Conservation (phyloP, 139 green algal species). For the Coelastrella sp. region DNA sequence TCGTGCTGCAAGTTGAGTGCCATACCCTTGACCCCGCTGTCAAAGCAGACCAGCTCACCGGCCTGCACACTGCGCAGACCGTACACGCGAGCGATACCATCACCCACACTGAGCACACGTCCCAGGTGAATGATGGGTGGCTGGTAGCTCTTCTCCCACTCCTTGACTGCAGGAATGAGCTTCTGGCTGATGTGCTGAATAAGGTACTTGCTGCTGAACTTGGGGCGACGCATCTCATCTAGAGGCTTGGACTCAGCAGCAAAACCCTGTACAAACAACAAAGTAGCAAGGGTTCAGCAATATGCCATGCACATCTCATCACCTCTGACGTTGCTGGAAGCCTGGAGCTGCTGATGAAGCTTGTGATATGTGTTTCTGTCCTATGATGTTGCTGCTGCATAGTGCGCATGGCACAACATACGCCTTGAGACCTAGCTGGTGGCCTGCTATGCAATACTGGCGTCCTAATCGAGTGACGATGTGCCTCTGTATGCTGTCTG, state of each 20-base stretch:
- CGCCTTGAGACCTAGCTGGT: too few relatives aligned
- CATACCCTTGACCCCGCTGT: conserved; percentile 89
- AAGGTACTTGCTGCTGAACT: conserved; percentile 79
- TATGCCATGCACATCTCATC: background rate
- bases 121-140: conserved; percentile 81
- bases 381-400: too few relatives aligned
- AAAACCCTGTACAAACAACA: conserved; percentile 25
- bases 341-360: too few relatives aligned
- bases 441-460: too few relatives aligned
- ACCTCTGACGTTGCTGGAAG: background rate
- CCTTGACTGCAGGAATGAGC: conserved; percentile 69
- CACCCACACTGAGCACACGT: conserved; percentile 90
- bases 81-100: conserved; percentile 90
- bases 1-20: conserved; percentile 94
- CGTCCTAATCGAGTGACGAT: too few relatives aligned
- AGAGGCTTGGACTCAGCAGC: conserved; percentile 62
- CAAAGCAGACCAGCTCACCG: conserved; percentile 95
- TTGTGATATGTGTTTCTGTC: too few relatives aligned
- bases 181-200: conserved; percentile 75
- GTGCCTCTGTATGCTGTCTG: background rate
- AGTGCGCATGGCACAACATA: too few relatives aligned
- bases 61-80: conserved; percentile 59
- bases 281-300: background rate
- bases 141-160: conserved; percentile 80
- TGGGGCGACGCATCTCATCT: conserved; percentile 71